Evolutionary conservation across 345 rosid genomes (phyloP).

Genomic region (Eucalyptus erythrocorys): DNA sequence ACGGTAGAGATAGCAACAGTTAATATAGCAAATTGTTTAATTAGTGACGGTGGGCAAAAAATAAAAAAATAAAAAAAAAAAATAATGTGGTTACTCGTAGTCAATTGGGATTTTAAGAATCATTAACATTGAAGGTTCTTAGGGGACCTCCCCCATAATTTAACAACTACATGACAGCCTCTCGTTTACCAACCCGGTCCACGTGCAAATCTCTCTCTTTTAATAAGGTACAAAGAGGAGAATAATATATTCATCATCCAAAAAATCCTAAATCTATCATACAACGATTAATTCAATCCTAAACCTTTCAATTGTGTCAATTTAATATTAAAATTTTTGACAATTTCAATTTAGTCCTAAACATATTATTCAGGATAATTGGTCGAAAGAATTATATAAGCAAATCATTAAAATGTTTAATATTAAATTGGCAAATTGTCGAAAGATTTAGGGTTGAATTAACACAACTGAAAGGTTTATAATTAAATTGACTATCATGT

Average conservation of each 20-base stretch:
- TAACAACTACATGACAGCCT: not conserved
- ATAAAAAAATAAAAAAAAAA: too few relatives aligned
- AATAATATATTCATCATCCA: not conserved
- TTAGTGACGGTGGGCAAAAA: not conserved
- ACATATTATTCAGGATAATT: not conserved
- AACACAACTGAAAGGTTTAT: fast-evolving
- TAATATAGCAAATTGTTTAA: not conserved
- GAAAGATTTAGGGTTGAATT: too few relatives aligned
- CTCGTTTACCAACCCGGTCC: not conserved
- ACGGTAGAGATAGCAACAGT: not conserved
- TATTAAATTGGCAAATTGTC: too few relatives aligned
- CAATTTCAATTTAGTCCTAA: not conserved
- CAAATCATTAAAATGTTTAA: too few relatives aligned
- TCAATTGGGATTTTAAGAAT: not conserved
- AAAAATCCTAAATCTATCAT: too few relatives aligned
- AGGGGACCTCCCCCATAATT: not conserved
- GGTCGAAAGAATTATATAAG: too few relatives aligned
- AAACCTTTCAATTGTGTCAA: fast-evolving
- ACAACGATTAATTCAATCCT: fast-evolving
- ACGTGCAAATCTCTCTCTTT: not conserved
- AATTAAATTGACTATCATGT: too few relatives aligned
- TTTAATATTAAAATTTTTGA: too few relatives aligned
- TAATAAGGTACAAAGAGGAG: not conserved
- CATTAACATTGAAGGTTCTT: not conserved
- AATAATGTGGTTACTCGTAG: not conserved